Evolutionary conservation across 2,329 filamentous ascomycete genomes (phyloP).

Genomic region (Claviceps sp.): DNA sequence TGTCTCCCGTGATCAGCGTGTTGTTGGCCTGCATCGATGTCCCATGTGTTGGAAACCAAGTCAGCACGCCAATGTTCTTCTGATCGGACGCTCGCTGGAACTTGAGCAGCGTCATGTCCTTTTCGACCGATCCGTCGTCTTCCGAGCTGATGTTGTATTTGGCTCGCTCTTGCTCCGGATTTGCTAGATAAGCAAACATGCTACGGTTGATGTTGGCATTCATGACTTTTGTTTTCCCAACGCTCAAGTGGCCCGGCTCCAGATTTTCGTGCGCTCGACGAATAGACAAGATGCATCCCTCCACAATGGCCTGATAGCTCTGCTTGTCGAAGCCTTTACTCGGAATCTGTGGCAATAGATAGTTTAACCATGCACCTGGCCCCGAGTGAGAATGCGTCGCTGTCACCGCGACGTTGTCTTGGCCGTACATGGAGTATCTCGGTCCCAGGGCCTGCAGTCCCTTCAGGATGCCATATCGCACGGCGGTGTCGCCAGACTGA

Average conservation of each 20-base stretch:
- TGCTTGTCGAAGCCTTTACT: conserved; percentile 75
- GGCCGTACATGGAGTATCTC: conserved; percentile 57
- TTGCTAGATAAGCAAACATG: conserved; percentile 71
- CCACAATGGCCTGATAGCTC: conserved; percentile 75
- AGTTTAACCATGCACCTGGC: conserved; percentile 85
- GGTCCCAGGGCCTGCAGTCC: conserved; percentile 53
- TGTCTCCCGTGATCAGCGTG: conserved; percentile 77
- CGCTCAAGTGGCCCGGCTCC: conserved; percentile 47
- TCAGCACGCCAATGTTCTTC: conserved; percentile 66
- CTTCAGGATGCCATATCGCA: conserved; percentile 70
- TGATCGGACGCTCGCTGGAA: conserved; percentile 59
- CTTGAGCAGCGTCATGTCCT: conserved; percentile 62
- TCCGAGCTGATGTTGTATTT: conserved; percentile 37
- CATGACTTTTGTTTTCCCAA: conserved; percentile 46
- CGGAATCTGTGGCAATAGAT: conserved; percentile 78
- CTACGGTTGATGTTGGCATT: conserved; percentile 76
- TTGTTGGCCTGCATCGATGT: conserved; percentile 87
- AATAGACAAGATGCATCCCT: conserved; percentile 69
- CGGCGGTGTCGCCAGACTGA: conserved; percentile 72
- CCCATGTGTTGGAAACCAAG: conserved; percentile 84
- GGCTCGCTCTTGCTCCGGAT: conserved; percentile 58
- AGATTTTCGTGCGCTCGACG: conserved; percentile 55
- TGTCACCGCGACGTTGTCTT: conserved; percentile 74
- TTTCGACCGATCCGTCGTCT: conserved; percentile 45
- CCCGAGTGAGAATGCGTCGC: conserved; percentile 86